Evolutionary conservation across 768 basidiomycete species (phyloP).

Genomic region (Boletus subparvulus): DNA sequence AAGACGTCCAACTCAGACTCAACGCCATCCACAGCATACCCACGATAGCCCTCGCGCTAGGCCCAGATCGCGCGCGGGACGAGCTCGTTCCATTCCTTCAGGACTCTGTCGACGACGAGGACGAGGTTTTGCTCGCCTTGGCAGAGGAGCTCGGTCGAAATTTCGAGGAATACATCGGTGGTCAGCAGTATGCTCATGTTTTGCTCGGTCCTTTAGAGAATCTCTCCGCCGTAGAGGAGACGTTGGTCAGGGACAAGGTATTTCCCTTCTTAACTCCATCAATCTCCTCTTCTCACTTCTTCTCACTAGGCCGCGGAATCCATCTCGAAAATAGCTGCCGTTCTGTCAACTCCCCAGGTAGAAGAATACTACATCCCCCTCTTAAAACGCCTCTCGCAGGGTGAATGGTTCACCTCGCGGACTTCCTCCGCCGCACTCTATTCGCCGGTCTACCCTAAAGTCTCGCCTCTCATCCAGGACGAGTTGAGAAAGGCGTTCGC

Average conservation of each 20-base stretch:
- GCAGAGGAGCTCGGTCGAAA: conserved; percentile 92
- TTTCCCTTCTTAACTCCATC: conserved; percentile 11
- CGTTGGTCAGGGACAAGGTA: conserved; percentile 96
- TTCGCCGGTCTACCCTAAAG: conserved; percentile 84
- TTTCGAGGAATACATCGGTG: conserved; percentile 95
- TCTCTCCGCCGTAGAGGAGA: conserved; percentile 95
- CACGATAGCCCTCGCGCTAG: conserved; percentile 95
- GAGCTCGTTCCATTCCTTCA: conserved; percentile 97
- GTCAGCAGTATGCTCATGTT: conserved; percentile 80
- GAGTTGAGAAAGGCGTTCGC: conserved; percentile 86
- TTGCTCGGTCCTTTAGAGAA: conserved; percentile 92
- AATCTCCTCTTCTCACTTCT: conserved; percentile 1
- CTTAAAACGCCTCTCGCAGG: conserved; percentile 81
- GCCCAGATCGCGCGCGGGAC: conserved; percentile 90
- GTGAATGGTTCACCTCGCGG: conserved; percentile 99
- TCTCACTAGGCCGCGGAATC: conserved; percentile 84
- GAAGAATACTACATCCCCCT: conserved; percentile 93
- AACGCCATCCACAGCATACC: conserved; percentile 97
- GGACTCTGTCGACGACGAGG: conserved; percentile 99
- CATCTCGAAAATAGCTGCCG: conserved; percentile 82
- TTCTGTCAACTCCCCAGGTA: conserved; percentile 75
- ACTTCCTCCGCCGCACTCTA: conserved; percentile 95
- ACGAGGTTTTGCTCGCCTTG: conserved; percentile 93
- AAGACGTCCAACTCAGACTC: conserved; percentile 94
- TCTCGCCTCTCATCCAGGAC: conserved; percentile 70